A percentile compares a stretch with the other conserved stretches of the same genome.
These are phyloP conservation scores for Dactylonectria estremocensis DNA, from an alignment of 2,329 filamentous ascomycete genomes.

Conservation along the genomic window DNA sequence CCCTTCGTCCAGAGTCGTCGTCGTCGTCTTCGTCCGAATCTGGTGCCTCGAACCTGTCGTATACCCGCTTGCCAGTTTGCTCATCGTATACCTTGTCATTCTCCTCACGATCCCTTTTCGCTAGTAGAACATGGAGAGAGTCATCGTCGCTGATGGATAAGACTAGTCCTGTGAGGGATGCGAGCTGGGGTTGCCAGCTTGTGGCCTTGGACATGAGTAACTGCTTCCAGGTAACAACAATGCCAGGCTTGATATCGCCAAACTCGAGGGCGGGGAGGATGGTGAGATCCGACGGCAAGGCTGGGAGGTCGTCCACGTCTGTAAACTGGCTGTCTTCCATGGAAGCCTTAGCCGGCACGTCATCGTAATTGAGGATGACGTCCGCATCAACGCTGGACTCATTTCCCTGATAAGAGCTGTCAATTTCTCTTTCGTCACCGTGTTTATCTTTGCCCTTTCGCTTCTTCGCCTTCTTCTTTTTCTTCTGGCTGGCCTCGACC, in stretches of 20 bases:
- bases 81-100: slow-evolving; percentile 75
- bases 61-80: slow-evolving; percentile 79
- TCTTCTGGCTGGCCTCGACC: slow-evolving; percentile 55
- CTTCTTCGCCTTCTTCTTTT: slow-evolving; percentile 58
- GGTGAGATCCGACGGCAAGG: slow-evolving; percentile 71
- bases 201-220: slow-evolving; percentile 73
- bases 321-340: slow-evolving; percentile 62
- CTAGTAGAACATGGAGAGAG: slow-evolving; percentile 74
- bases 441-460: slow-evolving; percentile 49
- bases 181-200: slow-evolving; percentile 76
- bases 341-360: slow-evolving; percentile 50
- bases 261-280: slow-evolving; percentile 66
- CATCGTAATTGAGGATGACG: slow-evolving; percentile 59
- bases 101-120: slow-evolving; percentile 75
- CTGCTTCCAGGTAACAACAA: slow-evolving; percentile 79
- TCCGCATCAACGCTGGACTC: slow-evolving; percentile 44
- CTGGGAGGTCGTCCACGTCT: slow-evolving; percentile 73
- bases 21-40: slow-evolving; percentile 73
- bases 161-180: slow-evolving; percentile 76
- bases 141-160: slow-evolving; percentile 68
- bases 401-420: slow-evolving; percentile 16
- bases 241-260: slow-evolving; percentile 68
- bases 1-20: slow-evolving; percentile 73
- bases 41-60: slow-evolving; percentile 84
- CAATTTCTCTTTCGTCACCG: slow-evolving; percentile 23